These are phyloP conservation scores for Mycosarcoma mackinlayi DNA, from an alignment of 1,284 basidiomycete species.

Conservation along the genomic window DNA sequence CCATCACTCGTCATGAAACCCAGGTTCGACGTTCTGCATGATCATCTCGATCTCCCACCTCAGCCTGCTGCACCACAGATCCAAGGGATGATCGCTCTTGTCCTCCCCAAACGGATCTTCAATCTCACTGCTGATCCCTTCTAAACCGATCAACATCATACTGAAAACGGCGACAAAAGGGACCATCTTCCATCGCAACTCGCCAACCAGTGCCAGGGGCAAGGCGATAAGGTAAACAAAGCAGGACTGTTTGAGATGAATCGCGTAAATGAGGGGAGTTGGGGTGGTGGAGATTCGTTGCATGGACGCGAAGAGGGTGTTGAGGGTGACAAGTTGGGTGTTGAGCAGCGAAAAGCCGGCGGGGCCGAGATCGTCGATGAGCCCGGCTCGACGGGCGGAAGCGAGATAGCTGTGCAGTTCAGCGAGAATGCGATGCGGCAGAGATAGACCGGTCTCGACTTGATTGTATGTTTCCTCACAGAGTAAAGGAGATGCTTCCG, in stretches of 20 bases:
- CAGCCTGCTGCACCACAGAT: slow-evolving; percentile 29
- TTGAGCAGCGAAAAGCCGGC: slow-evolving; percentile 46
- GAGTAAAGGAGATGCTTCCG: slow-evolving; percentile 14
- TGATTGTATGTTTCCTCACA: too few species aligned
- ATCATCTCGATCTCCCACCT: slow-evolving; percentile 26
- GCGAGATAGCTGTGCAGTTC: slow-evolving; percentile 41
- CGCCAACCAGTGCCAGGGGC: slow-evolving; percentile 31
- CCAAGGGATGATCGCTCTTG: slow-evolving; percentile 42
- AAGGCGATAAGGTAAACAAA: slow-evolving; percentile 69
- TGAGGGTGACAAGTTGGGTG: slow-evolving; percentile 73
- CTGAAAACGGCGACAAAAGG: slow-evolving; percentile 79
- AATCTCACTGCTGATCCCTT: slow-evolving; percentile 90
- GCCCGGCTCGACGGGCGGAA: slow-evolving; percentile 25
- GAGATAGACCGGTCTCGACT: not conserved
- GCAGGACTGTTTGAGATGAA: slow-evolving; percentile 85
- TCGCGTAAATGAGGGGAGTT: slow-evolving; percentile 73
- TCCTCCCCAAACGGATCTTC: slow-evolving; percentile 78
- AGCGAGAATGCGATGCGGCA: slow-evolving; percentile 34
- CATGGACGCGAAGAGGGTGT: slow-evolving; percentile 84
- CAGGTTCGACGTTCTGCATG: slow-evolving; percentile 13
- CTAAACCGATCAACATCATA: slow-evolving; percentile 90
- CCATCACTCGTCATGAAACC: slow-evolving; percentile 16
- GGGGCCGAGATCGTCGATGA: slow-evolving; percentile 44
- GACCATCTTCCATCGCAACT: slow-evolving; percentile 73
- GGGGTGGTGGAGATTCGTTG: slow-evolving; percentile 73